Evolutionary conservation across 306 rosid genomes (phyloP).

Genomic region (Prunus dulcis): DNA sequence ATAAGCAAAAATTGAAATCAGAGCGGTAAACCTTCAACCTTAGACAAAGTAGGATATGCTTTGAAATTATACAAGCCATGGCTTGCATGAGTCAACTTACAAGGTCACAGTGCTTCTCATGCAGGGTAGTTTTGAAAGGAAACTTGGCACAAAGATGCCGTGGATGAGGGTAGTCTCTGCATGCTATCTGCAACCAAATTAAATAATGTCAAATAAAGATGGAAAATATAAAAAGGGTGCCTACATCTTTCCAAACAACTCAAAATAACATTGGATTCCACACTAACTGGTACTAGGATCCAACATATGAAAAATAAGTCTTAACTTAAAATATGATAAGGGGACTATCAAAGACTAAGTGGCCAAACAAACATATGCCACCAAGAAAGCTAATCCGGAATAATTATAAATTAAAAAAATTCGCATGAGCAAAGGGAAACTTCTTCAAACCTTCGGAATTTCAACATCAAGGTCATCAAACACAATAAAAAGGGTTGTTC

Average conservation of each 20-base stretch:
- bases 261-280: neutral
- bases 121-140: conserved; percentile 63
- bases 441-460: neutral
- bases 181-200: conserved; percentile 56
- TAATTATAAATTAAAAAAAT: neutral
- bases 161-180: conserved; percentile 86
- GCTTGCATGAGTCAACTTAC: conserved; percentile 33
- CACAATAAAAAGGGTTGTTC: neutral
- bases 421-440: neutral
- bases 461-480: neutral
- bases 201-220: conserved; percentile 16
- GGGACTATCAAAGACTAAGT: conserved; percentile 3
- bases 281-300: neutral
- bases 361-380: conserved; percentile 11
- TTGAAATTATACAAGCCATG: neutral
- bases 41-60: neutral
- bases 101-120: conserved; percentile 53
- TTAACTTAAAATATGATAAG: neutral
- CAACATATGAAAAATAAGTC: neutral
- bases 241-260: conserved; percentile 12
- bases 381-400: neutral
- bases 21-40: neutral
- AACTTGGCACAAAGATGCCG: conserved; percentile 67
- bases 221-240: conserved; percentile 1
- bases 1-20: conserved; percentile 25